phyloP scores from a whole-genome alignment of 2,329 filamentous ascomycete genomes.

The Alternaria incomplexa region DNA sequence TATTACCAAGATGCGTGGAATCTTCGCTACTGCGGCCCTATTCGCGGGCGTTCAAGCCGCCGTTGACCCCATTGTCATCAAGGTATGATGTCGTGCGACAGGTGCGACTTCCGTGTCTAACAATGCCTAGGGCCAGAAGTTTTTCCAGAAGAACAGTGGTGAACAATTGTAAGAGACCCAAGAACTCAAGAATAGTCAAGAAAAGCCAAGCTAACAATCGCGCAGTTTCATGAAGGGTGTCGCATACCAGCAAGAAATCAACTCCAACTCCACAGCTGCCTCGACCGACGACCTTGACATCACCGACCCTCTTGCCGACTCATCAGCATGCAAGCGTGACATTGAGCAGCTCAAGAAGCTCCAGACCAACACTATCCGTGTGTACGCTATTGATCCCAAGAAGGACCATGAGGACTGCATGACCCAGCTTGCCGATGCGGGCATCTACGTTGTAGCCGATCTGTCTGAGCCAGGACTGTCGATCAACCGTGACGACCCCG shows the following conservation, averaged over 20 bases:
- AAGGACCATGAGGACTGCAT: constrained; percentile 84
- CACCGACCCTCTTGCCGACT: constrained; percentile 81
- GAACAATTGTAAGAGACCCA: constrained; percentile 63
- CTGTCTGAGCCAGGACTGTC: constrained; percentile 80
- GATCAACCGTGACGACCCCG: constrained; percentile 80
- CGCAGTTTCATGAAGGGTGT: constrained; percentile 83
- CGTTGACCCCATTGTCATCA: constrained; percentile 71
- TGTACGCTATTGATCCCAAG: constrained; percentile 87
- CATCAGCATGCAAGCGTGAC: constrained; percentile 77
- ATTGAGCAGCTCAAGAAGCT: constrained; percentile 80
- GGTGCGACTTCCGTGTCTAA: constrained; percentile 10
- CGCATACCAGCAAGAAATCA: constrained; percentile 86
- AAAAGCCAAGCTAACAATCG: constrained; percentile 21
- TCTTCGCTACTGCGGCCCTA: constrained; percentile 58
- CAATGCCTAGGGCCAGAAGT: constrained; percentile 71
- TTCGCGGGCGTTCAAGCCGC: constrained; percentile 61
- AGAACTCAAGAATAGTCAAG: background rate
- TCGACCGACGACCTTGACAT: constrained; percentile 61
- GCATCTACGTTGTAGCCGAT: constrained; percentile 96
- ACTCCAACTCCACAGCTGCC: constrained; percentile 59
- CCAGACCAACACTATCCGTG: constrained; percentile 85
- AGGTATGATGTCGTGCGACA: constrained; percentile 57
- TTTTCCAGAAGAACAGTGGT: constrained; percentile 86
- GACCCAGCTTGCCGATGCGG: constrained; percentile 77
- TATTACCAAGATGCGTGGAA: constrained; percentile 60